Conservation (phyloP, 148 eudicot genomes). For the Pouteria glomerata region DNA sequence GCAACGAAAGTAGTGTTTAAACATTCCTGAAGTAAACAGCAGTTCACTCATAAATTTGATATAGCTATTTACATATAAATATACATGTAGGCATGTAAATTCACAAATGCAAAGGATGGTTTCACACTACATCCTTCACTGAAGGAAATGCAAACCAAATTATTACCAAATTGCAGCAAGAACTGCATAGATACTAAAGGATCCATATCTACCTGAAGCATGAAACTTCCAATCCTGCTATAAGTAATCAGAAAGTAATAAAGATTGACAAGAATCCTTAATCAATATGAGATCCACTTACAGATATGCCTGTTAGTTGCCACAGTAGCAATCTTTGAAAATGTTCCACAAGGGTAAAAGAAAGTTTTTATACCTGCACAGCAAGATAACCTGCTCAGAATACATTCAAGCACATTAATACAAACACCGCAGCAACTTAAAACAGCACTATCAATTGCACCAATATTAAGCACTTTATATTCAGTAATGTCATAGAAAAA, state of each 20-base stretch:
- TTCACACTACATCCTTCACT: not conserved
- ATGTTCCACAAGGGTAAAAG: slow-evolving; percentile 81
- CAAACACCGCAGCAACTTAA: not conserved
- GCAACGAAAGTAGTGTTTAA: not conserved
- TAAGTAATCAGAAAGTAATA: not conserved
- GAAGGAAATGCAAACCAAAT: not conserved
- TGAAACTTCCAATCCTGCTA: not conserved
- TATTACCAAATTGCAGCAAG: not conserved
- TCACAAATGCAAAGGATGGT: not conserved
- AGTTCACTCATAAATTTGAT: not conserved
- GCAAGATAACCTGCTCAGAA: slow-evolving; percentile 12
- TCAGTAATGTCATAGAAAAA: slow-evolving; percentile 5
- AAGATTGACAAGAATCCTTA: not conserved
- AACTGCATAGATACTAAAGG: not conserved
- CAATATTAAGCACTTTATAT: not conserved
- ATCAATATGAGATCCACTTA: slow-evolving; percentile 41
- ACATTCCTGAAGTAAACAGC: not conserved
- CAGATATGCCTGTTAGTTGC: slow-evolving; percentile 65
- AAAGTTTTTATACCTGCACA: slow-evolving; percentile 79
- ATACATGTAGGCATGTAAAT: not conserved
- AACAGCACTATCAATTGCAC: not conserved
- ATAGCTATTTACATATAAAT: too few relatives aligned
- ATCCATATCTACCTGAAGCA: not conserved
- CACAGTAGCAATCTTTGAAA: slow-evolving; percentile 75
- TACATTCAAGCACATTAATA: not conserved